Percentiles rank a stretch among this genome's conserved stretches.
These are phyloP conservation scores for Wickerhamomyces pijperi DNA, from an alignment of 805 yeast species.

Conservation along the genomic window DNA sequence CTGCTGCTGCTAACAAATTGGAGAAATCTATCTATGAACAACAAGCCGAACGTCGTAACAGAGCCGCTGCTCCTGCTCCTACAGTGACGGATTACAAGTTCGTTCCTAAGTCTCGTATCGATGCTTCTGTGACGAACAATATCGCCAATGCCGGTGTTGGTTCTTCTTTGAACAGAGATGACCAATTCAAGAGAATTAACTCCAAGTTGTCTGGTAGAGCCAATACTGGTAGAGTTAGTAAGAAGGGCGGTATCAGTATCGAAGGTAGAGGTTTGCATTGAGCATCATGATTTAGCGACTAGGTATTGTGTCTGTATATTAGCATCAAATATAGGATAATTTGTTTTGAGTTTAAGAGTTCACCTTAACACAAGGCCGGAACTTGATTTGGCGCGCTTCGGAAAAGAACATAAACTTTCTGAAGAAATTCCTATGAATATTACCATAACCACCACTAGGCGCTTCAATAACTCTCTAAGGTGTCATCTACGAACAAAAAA, in stretches of 20 bases:
- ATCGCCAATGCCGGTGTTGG: slow-evolving; percentile 35
- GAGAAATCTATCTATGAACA: slow-evolving; percentile 69
- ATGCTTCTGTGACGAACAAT: slow-evolving; percentile 22
- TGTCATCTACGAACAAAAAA: no score
- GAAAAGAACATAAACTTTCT: no score
- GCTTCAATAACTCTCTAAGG: no score
- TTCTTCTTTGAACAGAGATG: slow-evolving; percentile 48
- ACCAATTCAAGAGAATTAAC: slow-evolving; percentile 71
- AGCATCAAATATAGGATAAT: no score
- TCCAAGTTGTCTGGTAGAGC: slow-evolving; percentile 22
- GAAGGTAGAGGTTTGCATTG: slow-evolving; percentile 28
- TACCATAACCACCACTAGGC: no score
- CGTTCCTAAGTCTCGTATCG: slow-evolving; percentile 71
- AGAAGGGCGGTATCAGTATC: slow-evolving; percentile 68
- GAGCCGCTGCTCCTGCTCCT: slow-evolving; percentile 94
- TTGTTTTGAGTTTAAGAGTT: no score
- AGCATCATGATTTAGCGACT: no score
- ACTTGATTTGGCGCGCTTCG: no score
- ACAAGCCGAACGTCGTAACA: slow-evolving; percentile 80
- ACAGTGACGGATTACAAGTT: slow-evolving; percentile 80
- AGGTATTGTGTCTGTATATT: no score
- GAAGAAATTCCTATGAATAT: no score
- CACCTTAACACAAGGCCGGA: no score
- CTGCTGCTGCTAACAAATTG: slow-evolving; percentile 16
- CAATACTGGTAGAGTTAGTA: slow-evolving; percentile 14